Conservation (phyloP, 2,329 filamentous ascomycete species). For the Chaetomiaceae sp. region DNA sequence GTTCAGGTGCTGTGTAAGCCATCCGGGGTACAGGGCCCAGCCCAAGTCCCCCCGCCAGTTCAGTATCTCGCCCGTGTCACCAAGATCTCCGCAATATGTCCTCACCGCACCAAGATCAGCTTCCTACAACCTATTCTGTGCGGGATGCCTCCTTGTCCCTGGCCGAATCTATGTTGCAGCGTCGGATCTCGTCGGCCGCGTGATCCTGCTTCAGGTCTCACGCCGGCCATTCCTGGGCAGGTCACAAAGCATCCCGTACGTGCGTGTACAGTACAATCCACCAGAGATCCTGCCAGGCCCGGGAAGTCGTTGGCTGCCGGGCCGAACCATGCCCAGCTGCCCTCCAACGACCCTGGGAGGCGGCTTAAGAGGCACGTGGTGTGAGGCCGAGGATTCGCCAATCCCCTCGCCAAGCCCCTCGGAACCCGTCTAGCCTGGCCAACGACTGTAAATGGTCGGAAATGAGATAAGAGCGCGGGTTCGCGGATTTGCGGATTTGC, state of each 20-base stretch:
- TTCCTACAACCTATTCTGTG: neutral
- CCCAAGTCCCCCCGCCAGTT: slow-evolving; percentile 14
- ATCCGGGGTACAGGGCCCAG: slow-evolving; percentile 16
- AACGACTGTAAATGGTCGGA: slow-evolving; percentile 13
- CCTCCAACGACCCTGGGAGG: slow-evolving; percentile 3
- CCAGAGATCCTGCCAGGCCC: slow-evolving; percentile 22
- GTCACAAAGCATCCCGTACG: slow-evolving; percentile 6
- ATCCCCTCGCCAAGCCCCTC: slow-evolving; percentile 10
- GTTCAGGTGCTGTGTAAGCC: neutral
- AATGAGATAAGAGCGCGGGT: slow-evolving; percentile 9
- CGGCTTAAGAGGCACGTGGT: slow-evolving; percentile 14
- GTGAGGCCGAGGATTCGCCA: slow-evolving; percentile 11
- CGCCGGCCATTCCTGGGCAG: slow-evolving; percentile 5
- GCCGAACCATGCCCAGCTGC: slow-evolving; percentile 12
- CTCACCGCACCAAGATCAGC: slow-evolving; percentile 2
- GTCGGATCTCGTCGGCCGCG: slow-evolving; percentile 19
- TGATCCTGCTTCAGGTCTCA: slow-evolving; percentile 19
- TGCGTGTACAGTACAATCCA: too few species aligned
- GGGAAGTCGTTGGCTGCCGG: slow-evolving; percentile 17
- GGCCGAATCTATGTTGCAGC: neutral
- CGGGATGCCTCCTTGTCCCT: neutral
- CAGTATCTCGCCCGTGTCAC: slow-evolving; percentile 19
- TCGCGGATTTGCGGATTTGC: slow-evolving; percentile 6
- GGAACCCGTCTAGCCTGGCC: slow-evolving; percentile 7
- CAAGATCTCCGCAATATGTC: slow-evolving; percentile 10